Percentiles rank a stretch among this genome's conserved stretches.
Conservation (phyloP, 1,284 basidiomycete genomes). For the Anthracocystis setariae region DNA sequence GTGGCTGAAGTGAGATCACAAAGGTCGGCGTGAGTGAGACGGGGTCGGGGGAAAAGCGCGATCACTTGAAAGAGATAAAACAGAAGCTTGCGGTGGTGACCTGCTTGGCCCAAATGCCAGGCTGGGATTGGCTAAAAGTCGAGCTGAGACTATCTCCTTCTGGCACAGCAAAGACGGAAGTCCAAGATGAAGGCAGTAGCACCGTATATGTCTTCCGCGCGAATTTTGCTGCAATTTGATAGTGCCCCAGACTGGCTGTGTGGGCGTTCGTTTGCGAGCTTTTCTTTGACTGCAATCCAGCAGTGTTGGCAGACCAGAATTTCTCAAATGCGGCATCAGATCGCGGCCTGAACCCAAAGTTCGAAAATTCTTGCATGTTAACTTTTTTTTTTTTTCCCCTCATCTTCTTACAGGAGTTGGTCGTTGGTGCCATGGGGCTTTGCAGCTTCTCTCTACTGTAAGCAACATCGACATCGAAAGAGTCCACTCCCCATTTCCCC, state of each 20-base stretch:
- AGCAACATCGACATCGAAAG: too few species aligned
- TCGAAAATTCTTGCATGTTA: constrained; percentile 28
- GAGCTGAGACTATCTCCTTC: background rate
- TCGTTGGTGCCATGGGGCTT: too few species aligned
- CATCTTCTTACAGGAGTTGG: too few species aligned
- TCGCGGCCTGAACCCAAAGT: constrained; percentile 18
- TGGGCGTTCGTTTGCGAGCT: too few species aligned
- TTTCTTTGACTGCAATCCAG: too few species aligned
- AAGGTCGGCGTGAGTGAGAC: constrained; percentile 1
- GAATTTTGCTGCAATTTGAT: constrained; percentile 6
- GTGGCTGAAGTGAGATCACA: background rate
- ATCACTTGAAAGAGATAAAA: constrained; percentile 9
- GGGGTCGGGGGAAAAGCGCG: constrained; percentile 3
- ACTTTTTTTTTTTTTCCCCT: constrained; percentile 29
- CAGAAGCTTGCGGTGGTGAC: background rate
- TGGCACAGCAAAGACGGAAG: background rate
- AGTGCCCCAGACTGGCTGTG: too few species aligned
- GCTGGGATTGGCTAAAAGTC: constrained; percentile 5
- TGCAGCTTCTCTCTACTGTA: too few species aligned
- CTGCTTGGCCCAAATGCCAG: background rate
- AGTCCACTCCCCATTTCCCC: too few species aligned
- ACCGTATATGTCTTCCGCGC: constrained; percentile 18
- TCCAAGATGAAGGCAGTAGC: constrained; percentile 45
- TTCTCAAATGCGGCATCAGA: constrained; percentile 22
- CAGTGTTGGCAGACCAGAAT: too few species aligned